These are phyloP conservation scores for Pisolithus thermaeus DNA, from an alignment of 1,284 basidiomycete species.

Conservation along the genomic window DNA sequence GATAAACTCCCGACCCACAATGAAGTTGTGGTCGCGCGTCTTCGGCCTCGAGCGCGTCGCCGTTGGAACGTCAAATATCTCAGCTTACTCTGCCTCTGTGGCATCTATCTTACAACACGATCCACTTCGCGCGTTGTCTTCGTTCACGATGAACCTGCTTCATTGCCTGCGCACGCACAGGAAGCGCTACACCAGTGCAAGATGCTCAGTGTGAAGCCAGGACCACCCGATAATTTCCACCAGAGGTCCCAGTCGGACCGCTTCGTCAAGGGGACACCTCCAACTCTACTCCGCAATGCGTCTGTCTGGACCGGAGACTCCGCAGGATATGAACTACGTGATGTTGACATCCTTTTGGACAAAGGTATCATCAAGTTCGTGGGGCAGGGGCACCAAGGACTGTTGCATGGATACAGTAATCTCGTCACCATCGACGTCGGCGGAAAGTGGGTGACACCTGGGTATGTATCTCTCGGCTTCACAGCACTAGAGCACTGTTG, in stretches of 20 bases:
- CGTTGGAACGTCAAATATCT: no score
- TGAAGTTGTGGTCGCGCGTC: slow-evolving; percentile 7
- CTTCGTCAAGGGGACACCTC: slow-evolving; percentile 47
- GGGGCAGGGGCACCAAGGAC: slow-evolving; percentile 28
- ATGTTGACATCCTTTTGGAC: slow-evolving; percentile 43
- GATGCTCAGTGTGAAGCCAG: slow-evolving; percentile 24
- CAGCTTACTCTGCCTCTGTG: no score
- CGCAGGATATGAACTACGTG: slow-evolving; percentile 45
- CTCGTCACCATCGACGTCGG: slow-evolving; percentile 34
- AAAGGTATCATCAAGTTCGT: slow-evolving; percentile 41
- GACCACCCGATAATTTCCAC: slow-evolving; percentile 32
- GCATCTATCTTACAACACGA: no score
- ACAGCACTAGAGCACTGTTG: slow-evolving; percentile 1
- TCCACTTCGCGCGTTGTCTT: no score
- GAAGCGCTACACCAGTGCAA: no score
- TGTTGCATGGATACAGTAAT: slow-evolving; percentile 19
- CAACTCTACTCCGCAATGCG: slow-evolving; percentile 59
- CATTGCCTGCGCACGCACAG: no score
- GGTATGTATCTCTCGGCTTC: slow-evolving; percentile 16
- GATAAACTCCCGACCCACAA: slow-evolving; percentile 24
- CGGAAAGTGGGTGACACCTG: slow-evolving; percentile 46
- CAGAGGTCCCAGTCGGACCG: slow-evolving; percentile 51
- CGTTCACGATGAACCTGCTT: no score
- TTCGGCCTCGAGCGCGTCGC: slow-evolving; percentile 3
- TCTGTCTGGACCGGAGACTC: slow-evolving; percentile 67